A percentile compares a stretch with the other conserved stretches of the same genome.
phyloP scores from a whole-genome alignment of 495 filamentous ascomycete species.

The Penicillium cosmopolitanum region DNA sequence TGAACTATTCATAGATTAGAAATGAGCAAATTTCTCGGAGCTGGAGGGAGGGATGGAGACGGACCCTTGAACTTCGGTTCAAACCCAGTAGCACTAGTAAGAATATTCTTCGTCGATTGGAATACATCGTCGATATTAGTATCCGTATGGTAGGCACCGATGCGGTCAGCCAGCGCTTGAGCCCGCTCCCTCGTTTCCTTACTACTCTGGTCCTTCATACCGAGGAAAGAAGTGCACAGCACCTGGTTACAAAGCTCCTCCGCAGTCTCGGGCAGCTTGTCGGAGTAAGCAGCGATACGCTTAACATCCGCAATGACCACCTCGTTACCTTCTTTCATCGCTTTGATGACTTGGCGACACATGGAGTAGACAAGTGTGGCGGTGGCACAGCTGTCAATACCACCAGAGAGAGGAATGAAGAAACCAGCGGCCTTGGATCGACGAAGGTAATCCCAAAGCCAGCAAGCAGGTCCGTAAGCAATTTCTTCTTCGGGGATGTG shows the following conservation, averaged over 20 bases:
- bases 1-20: conserved; percentile 4
- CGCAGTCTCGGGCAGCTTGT: conserved; percentile 13
- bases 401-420: conserved; percentile 61
- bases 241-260: conserved; percentile 20
- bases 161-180: conserved; percentile 9
- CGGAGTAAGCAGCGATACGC: conserved; percentile 16
- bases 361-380: conserved; percentile 73
- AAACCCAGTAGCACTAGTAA: conserved; percentile 16
- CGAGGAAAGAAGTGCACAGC: conserved; percentile 15
- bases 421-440: conserved; percentile 63
- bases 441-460: conserved; percentile 82
- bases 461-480: conserved; percentile 67
- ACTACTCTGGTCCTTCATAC: conserved; percentile 19
- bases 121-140: conserved; percentile 17
- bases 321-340: conserved; percentile 43
- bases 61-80: conserved; percentile 17
- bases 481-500: conserved; percentile 75
- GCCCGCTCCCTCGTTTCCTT: conserved; percentile 15
- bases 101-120: conserved; percentile 16
- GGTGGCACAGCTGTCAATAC: conserved; percentile 64
- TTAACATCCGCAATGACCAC: conserved; percentile 18
- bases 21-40: background rate
- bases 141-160: conserved; percentile 18
- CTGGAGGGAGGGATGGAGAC: background rate
- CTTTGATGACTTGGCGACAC: conserved; percentile 72